Percentiles rank a stretch among this genome's conserved stretches.
These are phyloP conservation scores for Trametes pubescens DNA, from an alignment of 1,284 basidiomycete species.

Conservation along the genomic window DNA sequence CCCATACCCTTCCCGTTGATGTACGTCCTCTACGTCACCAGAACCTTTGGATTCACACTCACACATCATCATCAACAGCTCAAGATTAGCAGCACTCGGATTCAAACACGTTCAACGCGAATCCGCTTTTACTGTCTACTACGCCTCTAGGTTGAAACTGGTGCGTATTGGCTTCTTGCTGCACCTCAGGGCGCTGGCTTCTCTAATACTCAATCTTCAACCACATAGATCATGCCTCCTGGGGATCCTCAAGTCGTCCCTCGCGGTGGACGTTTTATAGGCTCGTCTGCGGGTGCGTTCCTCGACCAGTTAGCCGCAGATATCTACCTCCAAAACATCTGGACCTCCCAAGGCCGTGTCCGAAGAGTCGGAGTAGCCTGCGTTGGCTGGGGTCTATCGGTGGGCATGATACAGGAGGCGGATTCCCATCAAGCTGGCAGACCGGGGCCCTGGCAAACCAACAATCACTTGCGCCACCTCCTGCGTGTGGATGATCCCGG, in stretches of 20 bases:
- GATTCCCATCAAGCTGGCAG: background rate
- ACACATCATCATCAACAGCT: too few species aligned
- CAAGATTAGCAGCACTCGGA: too few species aligned
- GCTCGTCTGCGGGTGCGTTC: background rate
- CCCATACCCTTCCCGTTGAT: too few species aligned
- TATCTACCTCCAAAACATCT: slow-evolving; percentile 6
- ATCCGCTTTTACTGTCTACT: too few species aligned
- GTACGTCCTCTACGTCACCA: too few species aligned
- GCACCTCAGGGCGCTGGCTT: too few species aligned
- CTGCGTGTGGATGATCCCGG: background rate
- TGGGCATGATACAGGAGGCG: background rate
- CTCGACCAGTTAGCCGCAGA: background rate
- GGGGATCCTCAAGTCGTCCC: background rate
- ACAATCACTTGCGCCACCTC: background rate
- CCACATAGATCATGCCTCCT: too few species aligned
- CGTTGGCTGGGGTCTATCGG: background rate
- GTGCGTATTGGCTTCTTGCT: too few species aligned
- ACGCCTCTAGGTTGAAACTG: too few species aligned
- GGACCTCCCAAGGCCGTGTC: background rate
- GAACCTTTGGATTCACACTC: too few species aligned
- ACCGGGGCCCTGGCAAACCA: background rate
- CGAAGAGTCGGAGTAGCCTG: background rate
- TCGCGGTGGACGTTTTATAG: background rate
- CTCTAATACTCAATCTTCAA: too few species aligned
- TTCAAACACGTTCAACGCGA: too few species aligned